Conservation (phyloP, 495 filamentous ascomycete genomes). For the Sabuloglossum arenarium region DNA sequence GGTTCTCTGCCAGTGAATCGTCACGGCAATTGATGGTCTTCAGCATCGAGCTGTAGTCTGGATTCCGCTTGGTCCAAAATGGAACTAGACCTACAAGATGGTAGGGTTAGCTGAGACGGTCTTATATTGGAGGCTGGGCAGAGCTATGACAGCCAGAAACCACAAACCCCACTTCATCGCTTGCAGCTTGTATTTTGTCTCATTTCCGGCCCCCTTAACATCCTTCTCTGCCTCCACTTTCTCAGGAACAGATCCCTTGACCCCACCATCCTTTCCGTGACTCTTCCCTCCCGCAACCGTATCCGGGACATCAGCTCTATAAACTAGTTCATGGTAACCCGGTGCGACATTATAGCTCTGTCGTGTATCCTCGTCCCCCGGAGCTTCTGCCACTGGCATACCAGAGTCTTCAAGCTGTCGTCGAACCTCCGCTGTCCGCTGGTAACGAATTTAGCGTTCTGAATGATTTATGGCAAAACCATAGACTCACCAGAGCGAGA, state of each 20-base stretch:
- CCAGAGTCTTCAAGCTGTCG: constrained; percentile 47
- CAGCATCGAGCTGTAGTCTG: constrained; percentile 53
- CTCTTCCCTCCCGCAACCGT: constrained; percentile 23
- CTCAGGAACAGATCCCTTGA: neutral
- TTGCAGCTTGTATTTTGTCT: constrained; percentile 57
- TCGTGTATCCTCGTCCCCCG: constrained; percentile 50
- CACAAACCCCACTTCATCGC: constrained; percentile 69
- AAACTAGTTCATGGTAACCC: constrained; percentile 66
- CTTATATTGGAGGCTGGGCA: neutral
- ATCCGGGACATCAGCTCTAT: constrained; percentile 51
- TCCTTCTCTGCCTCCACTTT: constrained; percentile 7
- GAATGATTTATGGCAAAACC: neutral
- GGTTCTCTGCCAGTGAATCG: constrained; percentile 55
- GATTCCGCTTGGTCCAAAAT: constrained; percentile 73
- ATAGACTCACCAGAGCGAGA: constrained; percentile 45
- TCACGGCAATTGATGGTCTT: constrained; percentile 92
- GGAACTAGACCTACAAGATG: constrained; percentile 40
- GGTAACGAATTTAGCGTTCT: constrained; percentile 16
- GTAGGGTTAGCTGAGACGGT: constrained; percentile 13
- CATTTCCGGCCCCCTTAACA: constrained; percentile 9
- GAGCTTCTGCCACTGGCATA: constrained; percentile 58
- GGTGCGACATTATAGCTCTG: constrained; percentile 90
- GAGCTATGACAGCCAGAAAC: neutral
- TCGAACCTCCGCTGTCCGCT: constrained; percentile 43
- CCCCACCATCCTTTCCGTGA: constrained; percentile 7